Conservation (phyloP, 371 early-diverging fungal species). For the Neoconidiobolus thromboides region DNA sequence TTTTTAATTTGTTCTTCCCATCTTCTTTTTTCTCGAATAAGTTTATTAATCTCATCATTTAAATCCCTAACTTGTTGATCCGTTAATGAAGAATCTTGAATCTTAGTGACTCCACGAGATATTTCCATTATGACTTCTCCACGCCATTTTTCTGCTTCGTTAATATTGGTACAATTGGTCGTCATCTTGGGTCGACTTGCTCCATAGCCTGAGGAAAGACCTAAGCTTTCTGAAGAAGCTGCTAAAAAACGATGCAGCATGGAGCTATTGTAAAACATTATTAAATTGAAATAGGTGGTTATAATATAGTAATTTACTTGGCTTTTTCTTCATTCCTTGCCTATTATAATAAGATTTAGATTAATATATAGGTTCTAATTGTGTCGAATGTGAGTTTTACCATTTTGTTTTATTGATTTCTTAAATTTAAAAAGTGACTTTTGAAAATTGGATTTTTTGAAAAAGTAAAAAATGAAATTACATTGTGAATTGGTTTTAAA, state of each 20-base stretch:
- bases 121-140: conserved; percentile 72
- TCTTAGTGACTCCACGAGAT: conserved; percentile 66
- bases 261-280: conserved; percentile 13
- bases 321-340: conserved; percentile 96
- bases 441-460: too few species aligned
- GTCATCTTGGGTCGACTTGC: conserved; percentile 61
- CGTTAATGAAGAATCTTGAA: conserved; percentile 72
- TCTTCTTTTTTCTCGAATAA: conserved; percentile 69
- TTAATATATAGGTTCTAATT: too few species aligned
- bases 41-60: conserved; percentile 90
- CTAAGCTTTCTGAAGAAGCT: conserved; percentile 75
- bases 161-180: conserved; percentile 37
- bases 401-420: too few species aligned
- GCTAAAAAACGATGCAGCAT: conserved; percentile 94
- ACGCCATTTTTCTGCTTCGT: conserved; percentile 81
- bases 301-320: conserved; percentile 26
- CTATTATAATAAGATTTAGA: conserved; percentile 14
- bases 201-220: conserved; percentile 29
- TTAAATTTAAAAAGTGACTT: too few species aligned
- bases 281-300: not conserved
- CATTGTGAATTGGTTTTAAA: too few species aligned
- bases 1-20: conserved; percentile 86
- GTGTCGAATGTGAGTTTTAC: too few species aligned
- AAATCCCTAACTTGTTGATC: conserved; percentile 84
- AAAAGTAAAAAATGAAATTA: too few species aligned